Evolutionary conservation across 768 basidiomycete species (phyloP).

Genomic region (Leucogyrophana mollusca): DNA sequence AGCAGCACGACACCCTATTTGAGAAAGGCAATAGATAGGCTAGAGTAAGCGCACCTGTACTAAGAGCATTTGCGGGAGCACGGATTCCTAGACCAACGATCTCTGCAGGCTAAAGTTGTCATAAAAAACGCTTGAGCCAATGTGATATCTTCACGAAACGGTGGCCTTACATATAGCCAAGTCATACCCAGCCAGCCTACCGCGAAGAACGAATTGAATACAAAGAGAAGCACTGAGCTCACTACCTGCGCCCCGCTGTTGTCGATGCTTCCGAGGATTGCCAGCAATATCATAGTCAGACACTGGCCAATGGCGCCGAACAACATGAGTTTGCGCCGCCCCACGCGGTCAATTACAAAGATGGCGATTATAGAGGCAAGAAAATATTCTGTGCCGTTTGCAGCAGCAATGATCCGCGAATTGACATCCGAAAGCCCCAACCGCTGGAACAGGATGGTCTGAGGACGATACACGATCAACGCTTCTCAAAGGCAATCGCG

Average conservation of each 20-base stretch:
- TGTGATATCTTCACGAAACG: neutral
- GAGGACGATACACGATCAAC: neutral
- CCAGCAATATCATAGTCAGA: conserved; percentile 58
- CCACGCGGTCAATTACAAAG: conserved; percentile 68
- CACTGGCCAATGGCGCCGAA: conserved; percentile 64
- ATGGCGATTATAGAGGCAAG: conserved; percentile 73
- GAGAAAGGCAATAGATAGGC: too few species aligned
- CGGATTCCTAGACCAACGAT: conserved; percentile 24
- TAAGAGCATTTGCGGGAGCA: conserved; percentile 26
- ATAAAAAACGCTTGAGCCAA: neutral
- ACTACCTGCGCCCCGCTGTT: conserved; percentile 47
- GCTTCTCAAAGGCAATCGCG: neutral
- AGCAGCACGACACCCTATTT: neutral
- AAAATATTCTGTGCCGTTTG: conserved; percentile 71
- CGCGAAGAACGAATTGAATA: conserved; percentile 74
- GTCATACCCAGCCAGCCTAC: conserved; percentile 72
- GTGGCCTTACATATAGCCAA: conserved; percentile 65
- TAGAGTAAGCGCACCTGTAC: conserved; percentile 13
- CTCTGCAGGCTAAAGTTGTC: conserved; percentile 31
- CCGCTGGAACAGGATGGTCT: conserved; percentile 55
- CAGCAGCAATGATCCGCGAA: conserved; percentile 61
- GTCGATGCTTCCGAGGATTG: conserved; percentile 52
- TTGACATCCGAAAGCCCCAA: conserved; percentile 58
- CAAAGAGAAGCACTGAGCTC: conserved; percentile 57
- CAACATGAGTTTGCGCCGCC: conserved; percentile 70